Conservation (phyloP, 2,329 filamentous ascomycete genomes). For the Aureobasidium sp. region DNA sequence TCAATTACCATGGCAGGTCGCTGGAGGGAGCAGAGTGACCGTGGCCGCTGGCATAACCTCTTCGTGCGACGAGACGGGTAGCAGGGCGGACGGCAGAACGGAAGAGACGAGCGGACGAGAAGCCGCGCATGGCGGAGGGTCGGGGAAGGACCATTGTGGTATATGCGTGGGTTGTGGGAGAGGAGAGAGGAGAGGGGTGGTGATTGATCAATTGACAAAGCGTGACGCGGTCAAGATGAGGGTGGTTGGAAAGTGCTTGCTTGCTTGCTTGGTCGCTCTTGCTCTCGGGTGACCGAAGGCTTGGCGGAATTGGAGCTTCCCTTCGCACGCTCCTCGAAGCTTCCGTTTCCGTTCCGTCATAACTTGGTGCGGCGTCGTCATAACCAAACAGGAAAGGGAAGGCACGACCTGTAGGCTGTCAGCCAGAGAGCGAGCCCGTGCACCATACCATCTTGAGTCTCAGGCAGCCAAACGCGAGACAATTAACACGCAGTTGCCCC, state of each 20-base stretch:
- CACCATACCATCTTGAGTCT: no score
- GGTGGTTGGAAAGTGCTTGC: not conserved
- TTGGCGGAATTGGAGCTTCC: not conserved
- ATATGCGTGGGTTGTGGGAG: slow-evolving; percentile 17
- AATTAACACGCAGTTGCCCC: no score
- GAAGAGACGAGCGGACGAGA: slow-evolving; percentile 30
- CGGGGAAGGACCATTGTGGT: slow-evolving; percentile 36
- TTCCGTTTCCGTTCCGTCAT: not conserved
- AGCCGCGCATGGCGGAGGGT: slow-evolving; percentile 32
- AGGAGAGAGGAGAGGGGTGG: not conserved
- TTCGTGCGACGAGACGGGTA: slow-evolving; percentile 26
- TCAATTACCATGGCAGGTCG: slow-evolving; percentile 36
- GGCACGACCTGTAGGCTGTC: no score
- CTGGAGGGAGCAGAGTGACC: slow-evolving; percentile 25
- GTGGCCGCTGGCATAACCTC: slow-evolving; percentile 34
- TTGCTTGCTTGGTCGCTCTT: not conserved
- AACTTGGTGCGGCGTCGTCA: no score
- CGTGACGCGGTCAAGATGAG: not conserved
- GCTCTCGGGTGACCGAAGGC: not conserved
- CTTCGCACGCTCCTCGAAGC: no score
- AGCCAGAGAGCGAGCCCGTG: no score
- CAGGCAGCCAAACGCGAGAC: no score
- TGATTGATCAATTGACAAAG: slow-evolving; percentile 9
- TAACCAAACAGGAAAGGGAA: no score
- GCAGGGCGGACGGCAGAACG: slow-evolving; percentile 31